These are phyloP conservation scores for Aspergillus sp. DNA, from an alignment of 2,329 filamentous ascomycete species.

Conservation along the genomic window DNA sequence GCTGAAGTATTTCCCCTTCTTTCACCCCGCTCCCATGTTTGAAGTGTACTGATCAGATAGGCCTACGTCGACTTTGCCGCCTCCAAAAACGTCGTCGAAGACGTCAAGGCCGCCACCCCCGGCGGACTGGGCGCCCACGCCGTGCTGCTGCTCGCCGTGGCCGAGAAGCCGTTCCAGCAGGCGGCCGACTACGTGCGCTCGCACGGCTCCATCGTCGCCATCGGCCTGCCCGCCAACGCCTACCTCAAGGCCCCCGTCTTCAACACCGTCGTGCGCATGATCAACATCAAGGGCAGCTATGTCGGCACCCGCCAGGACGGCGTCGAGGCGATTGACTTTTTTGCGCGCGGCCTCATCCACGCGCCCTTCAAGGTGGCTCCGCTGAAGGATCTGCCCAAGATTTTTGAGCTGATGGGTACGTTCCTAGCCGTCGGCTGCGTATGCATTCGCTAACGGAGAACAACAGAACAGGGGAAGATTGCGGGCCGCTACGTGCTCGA, in stretches of 20 bases:
- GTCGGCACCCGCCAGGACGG: constrained; percentile 90
- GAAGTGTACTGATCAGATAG: constrained; percentile 15
- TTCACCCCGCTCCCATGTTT: too few relatives aligned
- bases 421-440: too few relatives aligned
- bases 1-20: constrained; percentile 43
- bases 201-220: constrained; percentile 79
- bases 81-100: constrained; percentile 74
- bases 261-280: constrained; percentile 84
- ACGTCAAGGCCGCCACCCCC: constrained; percentile 76
- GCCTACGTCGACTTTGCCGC: constrained; percentile 77
- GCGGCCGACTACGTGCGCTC: constrained; percentile 83
- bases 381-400: constrained; percentile 72
- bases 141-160: constrained; percentile 80
- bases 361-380: constrained; percentile 83
- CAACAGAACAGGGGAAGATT: constrained; percentile 39
- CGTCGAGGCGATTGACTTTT: constrained; percentile 89
- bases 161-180: constrained; percentile 93
- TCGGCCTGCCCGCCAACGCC: constrained; percentile 80
- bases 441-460: constrained; percentile 22
- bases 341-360: constrained; percentile 76
- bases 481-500: constrained; percentile 46
- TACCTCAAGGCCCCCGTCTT: constrained; percentile 83
- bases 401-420: constrained; percentile 71
- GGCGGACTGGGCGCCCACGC: constrained; percentile 85
- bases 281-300: constrained; percentile 88